Evolutionary conservation across 225 moss, liverwort and hornwort genomes (phyloP), one percentile per base, ranked within the genome.

Genomic region (Pseudisothecium myosuroides): DNA sequence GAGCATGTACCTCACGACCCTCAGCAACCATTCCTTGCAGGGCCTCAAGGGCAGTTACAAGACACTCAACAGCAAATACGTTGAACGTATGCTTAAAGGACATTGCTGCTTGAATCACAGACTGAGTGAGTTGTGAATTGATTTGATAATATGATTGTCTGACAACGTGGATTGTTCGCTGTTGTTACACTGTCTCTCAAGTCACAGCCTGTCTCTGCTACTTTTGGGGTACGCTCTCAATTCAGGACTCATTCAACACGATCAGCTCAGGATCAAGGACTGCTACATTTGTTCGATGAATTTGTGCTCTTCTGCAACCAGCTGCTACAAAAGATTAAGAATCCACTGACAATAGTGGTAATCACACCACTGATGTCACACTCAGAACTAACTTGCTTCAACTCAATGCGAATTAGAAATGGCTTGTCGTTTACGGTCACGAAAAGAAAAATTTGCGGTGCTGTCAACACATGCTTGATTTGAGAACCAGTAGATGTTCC

Each of bases 1-100:
- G 66, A 80, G 50, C 88, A 87, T 74, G 24, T 87, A 45, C 92
- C 85, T 77, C 90, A 88, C 17, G 83, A 86, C 50, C 92, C 83
- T 67, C 75, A 73, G 59, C 83, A 87, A 66, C 76, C 63, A 58
- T 76, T 86, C 60, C 49, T 64, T 87, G 67, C 66, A 58, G 71
- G 61, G 89, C 86, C 90, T 90, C 83, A 86, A 65, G 39, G 81
- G 83, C 74, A 71, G 77, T 66, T 83, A 28, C 85, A 82, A 67
- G 86, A 65, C 47, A 88, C 88, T 82, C 88, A 83, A 45, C 58
- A 82, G 52, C 62, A 36, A 76, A 24, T 89, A 81, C 87, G 83
- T 73, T 83, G 83, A 88, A 58, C 39, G 11, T 26, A 56, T 78
- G 86, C 34, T 62, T 75, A 37, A 52, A 60, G 41, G 65, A 67